Percentiles rank a stretch among this genome's conserved stretches.
phyloP scores from a whole-genome alignment of 108 stramenopile species.

The Pseudonitzschia delicatissima region DNA sequence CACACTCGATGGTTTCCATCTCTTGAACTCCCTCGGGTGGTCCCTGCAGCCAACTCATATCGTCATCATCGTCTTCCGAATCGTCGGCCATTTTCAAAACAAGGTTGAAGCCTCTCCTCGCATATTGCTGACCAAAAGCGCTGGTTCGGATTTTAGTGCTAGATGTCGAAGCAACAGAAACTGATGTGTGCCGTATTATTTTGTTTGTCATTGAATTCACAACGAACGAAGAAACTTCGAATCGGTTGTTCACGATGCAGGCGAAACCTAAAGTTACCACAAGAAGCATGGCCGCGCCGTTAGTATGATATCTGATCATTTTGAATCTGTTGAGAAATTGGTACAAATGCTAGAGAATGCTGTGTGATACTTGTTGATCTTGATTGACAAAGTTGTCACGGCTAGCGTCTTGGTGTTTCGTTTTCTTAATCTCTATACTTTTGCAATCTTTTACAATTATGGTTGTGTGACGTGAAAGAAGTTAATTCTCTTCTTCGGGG shows the following conservation, averaged over 20 bases:
- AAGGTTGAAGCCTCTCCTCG: no score
- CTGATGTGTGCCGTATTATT: conserved; percentile 1
- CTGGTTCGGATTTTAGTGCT: no score
- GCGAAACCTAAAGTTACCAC: not conserved
- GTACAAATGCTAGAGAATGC: not conserved
- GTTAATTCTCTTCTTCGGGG: no score
- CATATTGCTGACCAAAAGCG: no score
- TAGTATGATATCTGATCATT: not conserved
- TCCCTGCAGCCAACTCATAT: not conserved
- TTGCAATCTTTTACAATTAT: no score
- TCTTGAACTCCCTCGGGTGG: not conserved
- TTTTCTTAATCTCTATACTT: not conserved
- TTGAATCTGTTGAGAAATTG: not conserved
- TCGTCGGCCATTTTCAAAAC: not conserved
- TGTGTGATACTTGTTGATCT: not conserved
- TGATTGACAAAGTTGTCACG: not conserved
- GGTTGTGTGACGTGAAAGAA: no score
- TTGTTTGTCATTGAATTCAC: not conserved
- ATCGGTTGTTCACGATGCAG: not conserved
- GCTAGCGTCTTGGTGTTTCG: not conserved
- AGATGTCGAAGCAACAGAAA: not conserved
- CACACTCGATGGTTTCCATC: conserved; percentile 46
- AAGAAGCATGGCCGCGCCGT: not conserved
- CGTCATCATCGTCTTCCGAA: not conserved
- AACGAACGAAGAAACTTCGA: conserved; percentile 2